Percentiles rank a stretch among this genome's conserved stretches.
Evolutionary conservation across 768 basidiomycete species (phyloP).

Genomic region (Trametes cingulata): DNA sequence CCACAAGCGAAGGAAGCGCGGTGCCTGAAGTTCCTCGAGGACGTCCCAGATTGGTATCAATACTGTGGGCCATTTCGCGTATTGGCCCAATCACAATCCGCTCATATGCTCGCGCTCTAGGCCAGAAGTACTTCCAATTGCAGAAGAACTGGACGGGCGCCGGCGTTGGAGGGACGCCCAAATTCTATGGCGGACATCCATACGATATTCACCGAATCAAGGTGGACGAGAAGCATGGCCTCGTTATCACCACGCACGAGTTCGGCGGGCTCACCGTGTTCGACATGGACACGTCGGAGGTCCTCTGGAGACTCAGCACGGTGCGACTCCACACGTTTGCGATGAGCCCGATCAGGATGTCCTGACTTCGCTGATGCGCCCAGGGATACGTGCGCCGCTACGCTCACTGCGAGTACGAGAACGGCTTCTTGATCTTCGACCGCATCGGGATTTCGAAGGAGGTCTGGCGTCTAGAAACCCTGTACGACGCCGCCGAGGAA

Average conservation of each 20-base stretch:
- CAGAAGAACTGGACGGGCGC: slow-evolving; percentile 57
- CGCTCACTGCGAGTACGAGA: slow-evolving; percentile 74
- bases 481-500: slow-evolving; percentile 1
- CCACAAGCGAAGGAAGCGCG: slow-evolving; percentile 35
- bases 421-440: slow-evolving; percentile 74
- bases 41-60: slow-evolving; percentile 53
- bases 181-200: slow-evolving; percentile 37
- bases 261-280: slow-evolving; percentile 60
- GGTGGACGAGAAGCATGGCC: slow-evolving; percentile 61
- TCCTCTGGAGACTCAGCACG: slow-evolving; percentile 64
- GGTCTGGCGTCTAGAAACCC: slow-evolving; percentile 59
- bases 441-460: slow-evolving; percentile 58
- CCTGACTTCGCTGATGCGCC: slow-evolving; percentile 7
- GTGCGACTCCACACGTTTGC: slow-evolving; percentile 37
- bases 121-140: slow-evolving; percentile 45
- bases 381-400: slow-evolving; percentile 52
- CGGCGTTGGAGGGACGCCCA: slow-evolving; percentile 40
- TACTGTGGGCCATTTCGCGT: slow-evolving; percentile 49
- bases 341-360: not conserved
- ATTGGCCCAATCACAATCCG: not conserved
- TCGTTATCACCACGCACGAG: slow-evolving; percentile 58
- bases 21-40: slow-evolving; percentile 38
- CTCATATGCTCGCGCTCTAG: slow-evolving; percentile 32
- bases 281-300: slow-evolving; percentile 47
- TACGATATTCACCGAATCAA: slow-evolving; percentile 69